A percentile compares a stretch with the other conserved stretches of the same genome.
Conservation (phyloP, 495 filamentous ascomycete species). For the Podospora pseudocomata region DNA sequence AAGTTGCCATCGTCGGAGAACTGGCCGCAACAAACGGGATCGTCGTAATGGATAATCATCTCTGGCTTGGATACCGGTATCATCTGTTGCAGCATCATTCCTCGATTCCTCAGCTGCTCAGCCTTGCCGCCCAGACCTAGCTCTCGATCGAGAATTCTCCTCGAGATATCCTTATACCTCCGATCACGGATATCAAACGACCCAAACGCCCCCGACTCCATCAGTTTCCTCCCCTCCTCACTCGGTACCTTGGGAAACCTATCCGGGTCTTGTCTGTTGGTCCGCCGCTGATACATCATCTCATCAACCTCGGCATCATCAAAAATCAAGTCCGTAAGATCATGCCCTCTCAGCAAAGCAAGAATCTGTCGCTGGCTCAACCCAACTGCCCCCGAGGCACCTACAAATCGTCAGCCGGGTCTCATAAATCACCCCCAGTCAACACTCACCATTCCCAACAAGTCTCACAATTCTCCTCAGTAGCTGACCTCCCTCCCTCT, state of each 20-base stretch:
- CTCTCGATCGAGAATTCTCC: slow-evolving; percentile 73
- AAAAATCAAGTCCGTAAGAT: slow-evolving; percentile 17
- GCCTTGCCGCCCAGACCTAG: slow-evolving; percentile 56
- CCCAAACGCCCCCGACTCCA: slow-evolving; percentile 77
- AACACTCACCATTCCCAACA: background rate
- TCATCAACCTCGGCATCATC: slow-evolving; percentile 30
- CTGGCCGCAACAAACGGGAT: slow-evolving; percentile 88
- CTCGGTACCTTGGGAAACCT: slow-evolving; percentile 73
- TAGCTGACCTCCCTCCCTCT: background rate
- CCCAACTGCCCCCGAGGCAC: background rate
- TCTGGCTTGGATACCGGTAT: slow-evolving; percentile 74
- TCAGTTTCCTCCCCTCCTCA: slow-evolving; percentile 67
- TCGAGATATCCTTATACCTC: slow-evolving; percentile 54
- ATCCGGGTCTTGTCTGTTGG: slow-evolving; percentile 35
- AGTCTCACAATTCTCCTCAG: background rate
- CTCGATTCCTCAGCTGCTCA: slow-evolving; percentile 52
- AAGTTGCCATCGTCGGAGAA: slow-evolving; percentile 97
- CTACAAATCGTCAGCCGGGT: background rate
- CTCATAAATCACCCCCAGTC: background rate
- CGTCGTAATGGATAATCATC: slow-evolving; percentile 80
- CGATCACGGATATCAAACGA: slow-evolving; percentile 53
- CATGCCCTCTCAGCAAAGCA: background rate
- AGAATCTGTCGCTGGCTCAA: background rate
- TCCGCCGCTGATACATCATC: slow-evolving; percentile 23
- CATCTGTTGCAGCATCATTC: slow-evolving; percentile 59